phyloP scores from a whole-genome alignment of 2,329 filamentous ascomycete species.

The Colletotrichum horii region DNA sequence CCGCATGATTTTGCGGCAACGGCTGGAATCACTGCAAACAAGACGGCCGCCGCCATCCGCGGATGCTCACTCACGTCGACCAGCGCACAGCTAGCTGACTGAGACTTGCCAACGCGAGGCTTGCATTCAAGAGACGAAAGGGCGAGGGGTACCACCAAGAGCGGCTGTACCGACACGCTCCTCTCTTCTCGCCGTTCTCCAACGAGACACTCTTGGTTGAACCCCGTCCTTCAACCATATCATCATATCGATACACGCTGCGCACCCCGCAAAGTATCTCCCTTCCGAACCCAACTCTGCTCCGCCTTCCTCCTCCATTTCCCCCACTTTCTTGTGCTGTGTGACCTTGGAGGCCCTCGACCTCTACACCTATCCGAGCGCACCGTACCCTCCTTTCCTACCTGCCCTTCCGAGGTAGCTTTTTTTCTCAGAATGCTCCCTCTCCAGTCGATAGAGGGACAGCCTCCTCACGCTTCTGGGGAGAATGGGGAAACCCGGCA shows the following conservation, averaged over 20 bases:
- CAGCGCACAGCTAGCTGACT: neutral
- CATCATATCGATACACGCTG: constrained; percentile 1
- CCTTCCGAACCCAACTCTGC: constrained; percentile 13
- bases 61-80: neutral
- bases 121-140: constrained; percentile 4
- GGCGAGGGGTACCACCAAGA: neutral
- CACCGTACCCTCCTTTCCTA: constrained; percentile 26
- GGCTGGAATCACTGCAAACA: neutral
- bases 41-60: neutral
- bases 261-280: constrained; percentile 19
- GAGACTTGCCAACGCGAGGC: neutral
- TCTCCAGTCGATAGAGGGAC: constrained; percentile 57
- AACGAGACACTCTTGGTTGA: neutral
- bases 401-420: neutral
- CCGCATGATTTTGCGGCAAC: constrained; percentile 4
- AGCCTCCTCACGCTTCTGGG: constrained; percentile 39
- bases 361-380: constrained; percentile 13
- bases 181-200: neutral
- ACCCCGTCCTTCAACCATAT: neutral
- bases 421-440: constrained; percentile 52
- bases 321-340: constrained; percentile 35
- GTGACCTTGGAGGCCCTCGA: constrained; percentile 34
- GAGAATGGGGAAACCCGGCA: constrained; percentile 58
- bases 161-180: neutral
- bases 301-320: constrained; percentile 19